Conservation (phyloP, 768 basidiomycete genomes). For the Asterophora lycoperdoides region DNA sequence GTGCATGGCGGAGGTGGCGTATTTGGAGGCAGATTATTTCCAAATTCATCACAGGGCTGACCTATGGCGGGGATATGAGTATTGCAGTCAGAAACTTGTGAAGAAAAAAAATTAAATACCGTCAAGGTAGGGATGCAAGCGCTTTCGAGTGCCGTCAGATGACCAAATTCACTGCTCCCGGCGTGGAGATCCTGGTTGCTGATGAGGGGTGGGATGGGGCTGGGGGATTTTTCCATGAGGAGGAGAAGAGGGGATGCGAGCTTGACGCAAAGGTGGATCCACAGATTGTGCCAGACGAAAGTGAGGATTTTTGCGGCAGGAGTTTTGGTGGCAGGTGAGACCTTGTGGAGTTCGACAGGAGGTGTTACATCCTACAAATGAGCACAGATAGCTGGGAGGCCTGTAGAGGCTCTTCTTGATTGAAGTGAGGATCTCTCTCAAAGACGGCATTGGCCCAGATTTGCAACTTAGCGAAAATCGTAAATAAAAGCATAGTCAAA, state of each 20-base stretch:
- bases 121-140: neutral
- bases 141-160: neutral
- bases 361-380: neutral
- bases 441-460: neutral
- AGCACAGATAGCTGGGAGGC: neutral
- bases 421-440: neutral
- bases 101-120: neutral
- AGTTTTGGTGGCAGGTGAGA: neutral
- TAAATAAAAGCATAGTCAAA: no score
- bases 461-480: no score
- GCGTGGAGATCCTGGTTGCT: neutral
- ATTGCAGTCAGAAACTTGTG: neutral
- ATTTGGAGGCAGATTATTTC: neutral
- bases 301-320: constrained; percentile 1
- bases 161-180: neutral
- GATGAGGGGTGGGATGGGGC: neutral
- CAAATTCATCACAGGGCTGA: neutral
- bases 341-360: neutral
- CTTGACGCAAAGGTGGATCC: neutral
- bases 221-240: neutral
- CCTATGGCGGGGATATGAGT: neutral
- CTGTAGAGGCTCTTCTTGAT: neutral
- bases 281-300: neutral
- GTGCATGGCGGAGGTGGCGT: neutral
- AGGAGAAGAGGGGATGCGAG: neutral